Evolutionary conservation across 306 rosid species (phyloP), one percentile per base, ranked within the genome.

Genomic region (Lathyrus tuberosus): DNA sequence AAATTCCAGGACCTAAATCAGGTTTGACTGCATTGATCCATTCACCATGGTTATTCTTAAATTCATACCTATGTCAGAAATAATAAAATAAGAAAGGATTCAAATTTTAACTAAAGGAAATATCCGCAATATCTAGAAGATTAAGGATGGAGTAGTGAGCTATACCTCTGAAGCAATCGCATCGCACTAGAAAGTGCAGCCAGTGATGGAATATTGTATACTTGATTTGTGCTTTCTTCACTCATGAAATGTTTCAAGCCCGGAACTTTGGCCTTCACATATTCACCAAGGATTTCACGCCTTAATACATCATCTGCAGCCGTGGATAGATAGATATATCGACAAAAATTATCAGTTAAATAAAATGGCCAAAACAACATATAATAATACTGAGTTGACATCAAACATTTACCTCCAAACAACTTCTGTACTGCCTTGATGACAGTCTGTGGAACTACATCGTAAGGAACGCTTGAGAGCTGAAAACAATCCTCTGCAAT

Each of bases 401-500:
- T 66, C 44, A 65, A 67, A 46, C 18, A 67, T 85, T 78, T 65
- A 90, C 97, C 90, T 61, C 97, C 98, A 57, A 72, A 94, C 61
- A 88, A 74, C 84, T 86, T 85, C 54, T 81, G 84, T 44, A 84
- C 71, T 40, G 92, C 78, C 76, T 83, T 67, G 57, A 72, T 64
- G 37, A 88, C 80, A 78, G 26, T 74, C 44, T 20, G 77, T 33
- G 73, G 51, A 22, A 73, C 70, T 72, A 76, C 78, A 75, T 73
- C 78, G n/a, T 63, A 82, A 8, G 95, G 97, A 74, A 65, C 68
- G 43, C 73, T 81, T 57, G 96, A 88, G 73, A 90, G 85, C 87
- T 77, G 84, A 81, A 94, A 85, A 73, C 97, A 90, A 70, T 94
- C 98, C 6, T 88, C 91, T 7, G 97, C 98, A 5, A 93, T 65